These are phyloP conservation scores for Usnea hakonensis DNA, from an alignment of 495 filamentous ascomycete species.

Conservation along the genomic window DNA sequence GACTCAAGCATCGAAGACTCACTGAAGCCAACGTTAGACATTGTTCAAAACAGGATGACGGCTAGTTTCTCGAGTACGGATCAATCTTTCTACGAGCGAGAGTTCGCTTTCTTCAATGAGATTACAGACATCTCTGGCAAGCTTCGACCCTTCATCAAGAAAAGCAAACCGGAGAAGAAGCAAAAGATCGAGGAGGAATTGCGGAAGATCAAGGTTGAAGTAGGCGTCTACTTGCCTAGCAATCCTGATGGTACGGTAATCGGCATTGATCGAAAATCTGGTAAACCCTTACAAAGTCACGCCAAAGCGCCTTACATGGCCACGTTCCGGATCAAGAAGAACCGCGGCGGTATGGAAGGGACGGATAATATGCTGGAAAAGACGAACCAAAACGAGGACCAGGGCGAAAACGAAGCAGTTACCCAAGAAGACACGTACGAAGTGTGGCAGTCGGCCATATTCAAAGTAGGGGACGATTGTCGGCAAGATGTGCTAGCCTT, in stretches of 20 bases:
- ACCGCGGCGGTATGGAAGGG: constrained; percentile 37
- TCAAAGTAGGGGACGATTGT: constrained; percentile 99
- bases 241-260: constrained; percentile 96
- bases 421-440: constrained; percentile 51
- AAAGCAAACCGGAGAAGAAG: constrained; percentile 92
- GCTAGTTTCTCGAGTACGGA: constrained; percentile 72
- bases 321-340: constrained; percentile 91
- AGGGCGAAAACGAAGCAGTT: constrained; percentile 9
- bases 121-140: constrained; percentile 94
- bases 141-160: constrained; percentile 86
- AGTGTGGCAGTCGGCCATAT: constrained; percentile 98
- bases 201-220: constrained; percentile 90
- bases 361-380: constrained; percentile 24
- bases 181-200: constrained; percentile 98
- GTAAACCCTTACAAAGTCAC: constrained; percentile 93
- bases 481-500: constrained; percentile 93
- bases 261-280: constrained; percentile 94
- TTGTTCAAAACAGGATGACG: constrained; percentile 76
- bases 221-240: constrained; percentile 93
- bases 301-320: constrained; percentile 99
- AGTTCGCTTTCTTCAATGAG: constrained; percentile 97
- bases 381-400: constrained; percentile 36
- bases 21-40: constrained; percentile 87
- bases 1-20: constrained; percentile 82
- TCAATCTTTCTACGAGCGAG: constrained; percentile 80